Conservation (phyloP, 805 yeast species). For the Zygosaccharomyces pseudorouxii region DNA sequence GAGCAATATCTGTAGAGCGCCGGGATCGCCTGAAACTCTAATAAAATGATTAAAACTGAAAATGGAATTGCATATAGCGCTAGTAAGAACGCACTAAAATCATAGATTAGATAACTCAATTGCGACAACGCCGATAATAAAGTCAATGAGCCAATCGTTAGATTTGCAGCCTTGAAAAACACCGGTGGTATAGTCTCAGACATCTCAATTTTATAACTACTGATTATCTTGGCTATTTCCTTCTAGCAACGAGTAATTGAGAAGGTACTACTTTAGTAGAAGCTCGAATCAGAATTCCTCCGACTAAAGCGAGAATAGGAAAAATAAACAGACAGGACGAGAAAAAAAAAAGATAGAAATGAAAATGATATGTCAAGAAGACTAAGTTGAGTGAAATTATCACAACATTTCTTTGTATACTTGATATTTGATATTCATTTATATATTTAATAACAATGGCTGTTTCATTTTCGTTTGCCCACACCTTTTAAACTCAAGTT, state of each 20-base stretch:
- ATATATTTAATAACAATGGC: neutral
- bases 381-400: neutral
- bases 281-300: too few relatives aligned
- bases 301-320: neutral
- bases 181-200: conserved; percentile 13
- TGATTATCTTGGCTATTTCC: too few relatives aligned
- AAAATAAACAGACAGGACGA: neutral
- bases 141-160: conserved; percentile 50
- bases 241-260: too few relatives aligned
- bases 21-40: conserved; percentile 45
- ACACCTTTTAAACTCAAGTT: neutral
- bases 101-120: conserved; percentile 16
- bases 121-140: conserved; percentile 36
- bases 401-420: neutral
- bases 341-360: neutral
- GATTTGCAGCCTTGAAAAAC: conserved; percentile 41
- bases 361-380: neutral
- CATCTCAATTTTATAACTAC: conserved; percentile 2
- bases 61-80: conserved; percentile 55
- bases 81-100: conserved; percentile 44
- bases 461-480: neutral
- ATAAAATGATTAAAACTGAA: conserved; percentile 48
- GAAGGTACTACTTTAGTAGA: too few relatives aligned
- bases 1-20: conserved; percentile 63
- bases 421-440: neutral